Evolutionary conservation across 169 alveolate species (phyloP).

Genomic region (Plasmodium falciparum): DNA sequence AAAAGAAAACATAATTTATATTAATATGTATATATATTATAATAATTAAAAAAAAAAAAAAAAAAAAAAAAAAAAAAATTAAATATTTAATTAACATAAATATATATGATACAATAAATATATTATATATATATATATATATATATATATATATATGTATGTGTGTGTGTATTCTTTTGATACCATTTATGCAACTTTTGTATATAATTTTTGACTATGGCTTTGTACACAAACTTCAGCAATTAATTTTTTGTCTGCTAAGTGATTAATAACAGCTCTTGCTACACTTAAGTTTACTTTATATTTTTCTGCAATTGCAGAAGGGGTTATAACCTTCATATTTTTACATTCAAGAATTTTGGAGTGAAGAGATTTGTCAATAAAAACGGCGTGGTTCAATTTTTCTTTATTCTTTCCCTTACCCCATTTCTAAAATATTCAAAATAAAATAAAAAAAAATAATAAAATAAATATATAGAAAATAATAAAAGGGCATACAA

Average conservation of each 20-base stretch:
- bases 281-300: slow-evolving; percentile 94
- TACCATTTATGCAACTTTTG: slow-evolving; percentile 78
- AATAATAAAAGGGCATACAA: not conserved
- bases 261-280: slow-evolving; percentile 90
- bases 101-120: not conserved
- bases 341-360: slow-evolving; percentile 94
- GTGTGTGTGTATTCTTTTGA: not conserved
- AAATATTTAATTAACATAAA: not conserved
- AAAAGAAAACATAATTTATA: not conserved
- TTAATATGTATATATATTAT: not conserved
- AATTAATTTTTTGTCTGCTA: slow-evolving; percentile 87
- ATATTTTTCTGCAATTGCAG: slow-evolving; percentile 93
- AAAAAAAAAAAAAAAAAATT: slow-evolving; percentile 4
- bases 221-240: slow-evolving; percentile 91
- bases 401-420: slow-evolving; percentile 95
- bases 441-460: slow-evolving; percentile 2
- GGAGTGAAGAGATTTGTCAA: slow-evolving; percentile 94
- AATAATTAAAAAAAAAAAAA: too few relatives aligned
- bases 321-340: slow-evolving; percentile 93
- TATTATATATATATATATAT: not conserved
- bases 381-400: slow-evolving; percentile 95
- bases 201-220: slow-evolving; percentile 89
- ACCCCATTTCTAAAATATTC: slow-evolving; percentile 91
- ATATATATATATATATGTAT: not conserved
- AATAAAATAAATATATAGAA: not conserved